phyloP scores from a whole-genome alignment of 2,329 filamentous ascomycete species.

The Neonectria coccinea region DNA sequence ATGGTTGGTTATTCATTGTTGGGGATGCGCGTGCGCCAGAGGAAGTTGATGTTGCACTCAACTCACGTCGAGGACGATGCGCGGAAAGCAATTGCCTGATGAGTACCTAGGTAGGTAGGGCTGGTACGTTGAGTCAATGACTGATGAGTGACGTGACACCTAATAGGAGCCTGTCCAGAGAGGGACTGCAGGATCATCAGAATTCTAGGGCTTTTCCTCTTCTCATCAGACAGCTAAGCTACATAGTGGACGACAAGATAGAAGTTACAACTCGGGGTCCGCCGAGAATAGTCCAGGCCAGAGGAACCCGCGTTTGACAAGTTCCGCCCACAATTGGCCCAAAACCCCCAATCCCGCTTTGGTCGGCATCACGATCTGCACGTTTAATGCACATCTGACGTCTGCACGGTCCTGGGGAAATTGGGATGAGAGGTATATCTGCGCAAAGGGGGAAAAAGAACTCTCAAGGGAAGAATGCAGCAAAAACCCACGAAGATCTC shows the following conservation, averaged over 20 bases:
- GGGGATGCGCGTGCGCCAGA: not conserved
- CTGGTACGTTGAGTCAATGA: not conserved
- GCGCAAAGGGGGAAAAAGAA: not conserved
- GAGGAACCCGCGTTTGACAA: not conserved
- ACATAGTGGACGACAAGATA: not conserved
- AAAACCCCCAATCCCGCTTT: not conserved
- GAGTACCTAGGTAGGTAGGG: not conserved
- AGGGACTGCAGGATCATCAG: not conserved
- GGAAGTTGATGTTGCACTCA: not conserved
- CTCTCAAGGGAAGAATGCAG: too few relatives aligned
- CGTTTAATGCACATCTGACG: conserved; percentile 4
- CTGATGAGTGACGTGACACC: conserved; percentile 1
- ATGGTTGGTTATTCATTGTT: too few relatives aligned
- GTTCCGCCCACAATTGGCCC: not conserved
- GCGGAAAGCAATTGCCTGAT: not conserved
- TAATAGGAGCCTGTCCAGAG: not conserved
- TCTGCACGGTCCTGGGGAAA: conserved; percentile 21
- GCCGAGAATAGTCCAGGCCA: not conserved
- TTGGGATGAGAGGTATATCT: conserved; percentile 3
- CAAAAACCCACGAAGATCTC: not conserved
- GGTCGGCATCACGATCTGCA: conserved; percentile 20
- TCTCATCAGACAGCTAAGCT: too few relatives aligned
- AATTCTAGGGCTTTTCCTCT: not conserved
- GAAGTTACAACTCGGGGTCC: not conserved
- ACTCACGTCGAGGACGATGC: not conserved